Conservation (phyloP, 495 filamentous ascomycete species). For the Aspergillus nidulans region DNA sequence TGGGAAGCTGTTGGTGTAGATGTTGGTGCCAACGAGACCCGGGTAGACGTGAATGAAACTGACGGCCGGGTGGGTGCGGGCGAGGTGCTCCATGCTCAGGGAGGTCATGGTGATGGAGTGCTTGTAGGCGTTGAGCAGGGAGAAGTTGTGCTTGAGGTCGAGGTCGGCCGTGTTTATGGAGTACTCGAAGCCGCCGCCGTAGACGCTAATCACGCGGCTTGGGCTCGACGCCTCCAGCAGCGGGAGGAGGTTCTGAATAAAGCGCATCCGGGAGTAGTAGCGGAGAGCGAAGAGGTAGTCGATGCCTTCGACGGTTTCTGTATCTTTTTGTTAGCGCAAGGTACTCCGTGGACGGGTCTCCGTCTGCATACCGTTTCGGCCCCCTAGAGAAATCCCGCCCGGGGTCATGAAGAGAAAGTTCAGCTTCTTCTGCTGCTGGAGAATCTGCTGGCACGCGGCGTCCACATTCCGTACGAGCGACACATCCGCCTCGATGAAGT, state of each 20-base stretch:
- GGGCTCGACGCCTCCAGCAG: neutral
- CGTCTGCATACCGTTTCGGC: neutral
- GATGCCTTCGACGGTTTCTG: neutral
- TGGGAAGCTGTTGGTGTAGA: neutral
- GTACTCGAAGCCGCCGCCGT: neutral
- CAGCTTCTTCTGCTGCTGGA: neutral
- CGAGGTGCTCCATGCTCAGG: neutral
- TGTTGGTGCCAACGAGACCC: neutral
- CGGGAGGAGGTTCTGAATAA: constrained; percentile 3
- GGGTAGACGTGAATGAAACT: constrained; percentile 1
- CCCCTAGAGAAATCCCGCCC: neutral
- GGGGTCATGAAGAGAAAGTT: neutral
- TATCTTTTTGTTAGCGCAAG: neutral
- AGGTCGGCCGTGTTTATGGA: neutral
- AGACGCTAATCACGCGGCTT: neutral
- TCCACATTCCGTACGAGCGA: neutral
- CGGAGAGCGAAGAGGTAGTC: neutral
- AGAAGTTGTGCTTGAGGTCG: neutral
- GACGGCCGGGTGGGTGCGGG: neutral
- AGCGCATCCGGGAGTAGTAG: constrained; percentile 2
- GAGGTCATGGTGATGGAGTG: constrained; percentile 3
- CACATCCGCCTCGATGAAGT: neutral
- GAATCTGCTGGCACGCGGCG: neutral
- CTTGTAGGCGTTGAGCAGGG: neutral
- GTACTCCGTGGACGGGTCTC: too few species aligned